Evolutionary conservation across 768 basidiomycete genomes (phyloP).

Genomic region (Podaxis sp.): DNA sequence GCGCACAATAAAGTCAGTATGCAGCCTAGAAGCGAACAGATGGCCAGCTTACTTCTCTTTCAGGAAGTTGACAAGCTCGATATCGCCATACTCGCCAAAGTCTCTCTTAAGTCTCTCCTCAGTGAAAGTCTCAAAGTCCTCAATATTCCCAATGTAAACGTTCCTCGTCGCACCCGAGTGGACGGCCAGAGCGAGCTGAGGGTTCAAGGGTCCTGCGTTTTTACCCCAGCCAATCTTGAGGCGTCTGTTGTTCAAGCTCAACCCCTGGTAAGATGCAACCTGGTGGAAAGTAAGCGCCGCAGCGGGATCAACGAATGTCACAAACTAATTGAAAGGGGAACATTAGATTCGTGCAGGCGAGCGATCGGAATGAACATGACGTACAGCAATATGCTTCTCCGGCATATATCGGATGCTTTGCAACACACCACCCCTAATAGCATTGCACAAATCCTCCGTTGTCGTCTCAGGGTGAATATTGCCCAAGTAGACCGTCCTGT

Average conservation of each 20-base stretch:
- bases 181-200: conserved; percentile 83
- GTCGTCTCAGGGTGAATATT: conserved; percentile 97
- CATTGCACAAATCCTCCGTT: conserved; percentile 93
- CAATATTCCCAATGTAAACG: conserved; percentile 93
- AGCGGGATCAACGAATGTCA: conserved; percentile 93
- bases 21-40: background rate
- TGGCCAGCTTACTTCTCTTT: conserved; percentile 76
- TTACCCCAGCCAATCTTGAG: conserved; percentile 99
- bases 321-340: conserved; percentile 56
- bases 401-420: conserved; percentile 95
- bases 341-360: conserved; percentile 1
- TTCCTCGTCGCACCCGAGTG: conserved; percentile 94
- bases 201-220: conserved; percentile 84
- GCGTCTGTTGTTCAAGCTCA: conserved; percentile 89
- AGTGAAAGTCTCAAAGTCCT: conserved; percentile 90
- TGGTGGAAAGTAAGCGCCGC: conserved; percentile 95
- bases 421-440: conserved; percentile 93
- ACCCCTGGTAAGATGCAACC: conserved; percentile 83
- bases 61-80: conserved; percentile 94
- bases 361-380: conserved; percentile 26
- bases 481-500: conserved; percentile 93
- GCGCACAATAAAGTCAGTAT: conserved; percentile 8
- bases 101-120: conserved; percentile 90
- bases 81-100: conserved; percentile 95
- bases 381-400: conserved; percentile 94